A percentile compares a stretch with the other conserved stretches of the same genome.
Conservation (phyloP, 495 filamentous ascomycete species). For the Podospora didyma region DNA sequence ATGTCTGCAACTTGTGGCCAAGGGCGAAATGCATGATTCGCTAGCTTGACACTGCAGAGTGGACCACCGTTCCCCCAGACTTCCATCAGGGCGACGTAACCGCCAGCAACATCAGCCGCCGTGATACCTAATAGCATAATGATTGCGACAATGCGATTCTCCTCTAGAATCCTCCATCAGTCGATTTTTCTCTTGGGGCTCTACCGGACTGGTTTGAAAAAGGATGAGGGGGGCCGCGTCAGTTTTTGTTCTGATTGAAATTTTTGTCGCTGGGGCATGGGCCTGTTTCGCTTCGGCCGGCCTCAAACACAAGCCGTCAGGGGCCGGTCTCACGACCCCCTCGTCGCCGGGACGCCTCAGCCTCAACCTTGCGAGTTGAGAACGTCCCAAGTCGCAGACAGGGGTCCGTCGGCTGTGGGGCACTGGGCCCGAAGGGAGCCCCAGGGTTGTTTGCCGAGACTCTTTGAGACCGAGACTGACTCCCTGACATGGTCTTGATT, state of each 20-base stretch:
- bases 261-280: constrained; percentile 1
- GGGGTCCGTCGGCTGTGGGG: constrained; percentile 3
- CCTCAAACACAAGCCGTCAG: constrained; percentile 34
- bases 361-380: constrained; percentile 17
- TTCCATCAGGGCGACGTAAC: not conserved
- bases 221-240: not conserved
- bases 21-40: not conserved
- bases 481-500: constrained; percentile 6
- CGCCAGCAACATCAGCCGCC: not conserved
- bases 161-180: not conserved
- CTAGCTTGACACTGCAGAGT: not conserved
- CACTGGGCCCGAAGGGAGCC: constrained; percentile 2
- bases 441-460: constrained; percentile 8
- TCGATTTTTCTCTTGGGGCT: not conserved
- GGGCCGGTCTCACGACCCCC: constrained; percentile 31
- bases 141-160: not conserved
- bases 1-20: not conserved
- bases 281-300: constrained; percentile 29
- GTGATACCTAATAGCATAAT: not conserved
- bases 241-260: not conserved
- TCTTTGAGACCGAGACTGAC: not conserved
- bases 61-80: not conserved
- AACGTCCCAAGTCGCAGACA: constrained; percentile 8
- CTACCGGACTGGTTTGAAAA: not conserved
- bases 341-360: constrained; percentile 13